Evolutionary conservation across 1,284 basidiomycete genomes (phyloP), one percentile per base, ranked within the genome.

Genomic region (Uromyces viciae-fabae): DNA sequence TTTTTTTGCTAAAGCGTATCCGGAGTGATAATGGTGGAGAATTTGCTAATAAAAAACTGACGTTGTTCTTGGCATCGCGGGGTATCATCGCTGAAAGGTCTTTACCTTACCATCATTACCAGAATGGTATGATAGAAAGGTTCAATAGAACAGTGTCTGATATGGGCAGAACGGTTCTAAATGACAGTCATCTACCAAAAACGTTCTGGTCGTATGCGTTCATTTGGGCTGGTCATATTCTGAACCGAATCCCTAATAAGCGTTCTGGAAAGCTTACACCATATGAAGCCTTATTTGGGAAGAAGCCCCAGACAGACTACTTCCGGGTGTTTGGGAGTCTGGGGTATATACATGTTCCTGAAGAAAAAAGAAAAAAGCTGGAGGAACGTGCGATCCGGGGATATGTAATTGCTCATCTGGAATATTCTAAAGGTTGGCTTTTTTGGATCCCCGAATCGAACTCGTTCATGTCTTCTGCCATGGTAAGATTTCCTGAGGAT

Each of bases 201-300:
- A n/a, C 33, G 19, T 73, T 73, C 11, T 73, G 69, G 69, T 19
- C 17, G 25, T 73, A 52, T 36, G n/a, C 69, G 4, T 73, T 28
- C 28, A 73, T 52, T 25, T 73, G 69, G 43, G 69, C 42, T 14
- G 42, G 28, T 54, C 28, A 25, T 54, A n/a, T 31, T n/a, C 69
- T 73, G 4, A 73, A 73, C 25, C 3, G 17, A n/a, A 28, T 73
- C 3, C 69, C 69, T n/a, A 73, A 73, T 33, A 73, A 54, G 15
- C 2, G 17, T 14, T 28, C 42, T 33, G 31, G 31, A 9, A 36
- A 8, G 17, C 22, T 28, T 3, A 73, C 46, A 11, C 69, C 69
- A 4, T 73, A 19, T 54, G 69, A 73, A 52, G 11, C 11, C 3
- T 33, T 73, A 14, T 73, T 52, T 60, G 22, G 36, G n/a, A 2